These are phyloP conservation scores for Solanum paucissectum DNA, from an alignment of 257 asterid genomes.

Conservation along the genomic window DNA sequence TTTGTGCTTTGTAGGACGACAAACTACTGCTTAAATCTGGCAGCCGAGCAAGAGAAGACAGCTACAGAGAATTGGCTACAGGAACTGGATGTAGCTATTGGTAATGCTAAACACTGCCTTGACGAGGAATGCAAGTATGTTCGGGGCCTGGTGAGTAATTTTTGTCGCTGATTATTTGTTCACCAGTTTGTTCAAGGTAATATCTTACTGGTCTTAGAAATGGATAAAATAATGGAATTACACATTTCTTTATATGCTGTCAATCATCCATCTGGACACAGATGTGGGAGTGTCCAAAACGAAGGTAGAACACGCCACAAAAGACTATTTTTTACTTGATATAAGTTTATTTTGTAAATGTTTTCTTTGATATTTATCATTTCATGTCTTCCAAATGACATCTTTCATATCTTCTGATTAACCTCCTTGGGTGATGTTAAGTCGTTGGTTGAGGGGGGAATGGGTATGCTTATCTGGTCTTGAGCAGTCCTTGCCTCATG, in stretches of 20 bases:
- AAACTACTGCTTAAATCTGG: slow-evolving; percentile 70
- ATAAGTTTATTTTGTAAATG: neutral
- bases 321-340: neutral
- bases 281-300: neutral
- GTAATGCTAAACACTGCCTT: slow-evolving; percentile 74
- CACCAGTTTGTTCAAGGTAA: neutral
- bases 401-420: neutral
- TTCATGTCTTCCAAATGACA: neutral
- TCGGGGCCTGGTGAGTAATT: slow-evolving; percentile 81
- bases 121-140: slow-evolving; percentile 82
- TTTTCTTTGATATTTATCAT: neutral
- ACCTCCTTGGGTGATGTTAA: neutral
- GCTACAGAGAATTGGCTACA: slow-evolving; percentile 79
- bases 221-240: neutral
- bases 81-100: slow-evolving; percentile 60
- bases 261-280: neutral
- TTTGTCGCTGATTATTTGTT: neutral
- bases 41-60: slow-evolving; percentile 86
- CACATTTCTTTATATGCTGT: neutral
- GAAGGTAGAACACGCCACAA: neutral
- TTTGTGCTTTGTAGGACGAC: slow-evolving; percentile 62
- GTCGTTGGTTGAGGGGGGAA: neutral
- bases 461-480: neutral
- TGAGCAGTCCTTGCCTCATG: neutral
- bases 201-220: neutral